These are phyloP conservation scores for Leccinellum luteum DNA, from an alignment of 768 basidiomycete species.

Conservation along the genomic window DNA sequence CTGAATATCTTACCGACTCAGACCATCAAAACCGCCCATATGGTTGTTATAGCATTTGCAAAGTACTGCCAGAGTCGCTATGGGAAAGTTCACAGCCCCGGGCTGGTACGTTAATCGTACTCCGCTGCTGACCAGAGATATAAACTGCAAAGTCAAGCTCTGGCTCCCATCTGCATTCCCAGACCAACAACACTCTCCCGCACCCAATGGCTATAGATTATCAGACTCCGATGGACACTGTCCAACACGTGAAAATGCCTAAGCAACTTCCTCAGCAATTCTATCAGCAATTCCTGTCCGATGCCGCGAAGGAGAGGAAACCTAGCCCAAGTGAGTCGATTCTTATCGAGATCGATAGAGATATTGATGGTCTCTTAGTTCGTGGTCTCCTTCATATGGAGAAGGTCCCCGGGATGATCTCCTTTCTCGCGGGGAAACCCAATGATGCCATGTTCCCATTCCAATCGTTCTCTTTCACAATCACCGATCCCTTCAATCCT, in stretches of 20 bases:
- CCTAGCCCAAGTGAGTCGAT: constrained; percentile 57
- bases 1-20: neutral
- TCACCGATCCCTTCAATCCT: constrained; percentile 48
- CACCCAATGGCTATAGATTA: constrained; percentile 8
- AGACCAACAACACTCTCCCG: neutral
- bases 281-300: constrained; percentile 62
- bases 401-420: constrained; percentile 71
- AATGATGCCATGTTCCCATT: constrained; percentile 92
- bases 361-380: constrained; percentile 38
- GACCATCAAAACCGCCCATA: neutral
- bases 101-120: neutral
- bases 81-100: neutral
- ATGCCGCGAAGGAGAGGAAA: constrained; percentile 55
- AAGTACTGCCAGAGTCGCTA: neutral
- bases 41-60: neutral
- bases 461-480: constrained; percentile 68
- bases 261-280: constrained; percentile 46
- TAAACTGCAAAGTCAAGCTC: neutral
- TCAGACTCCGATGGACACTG: neutral
- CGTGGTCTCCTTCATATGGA: constrained; percentile 77
- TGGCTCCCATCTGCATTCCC: neutral
- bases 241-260: neutral
- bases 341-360: neutral
- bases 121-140: neutral
- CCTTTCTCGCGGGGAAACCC: constrained; percentile 88